Base-by-base conservation (phyloP, 2,329 filamentous ascomycete genomes). In the Aspergillus fischeri region DNA sequence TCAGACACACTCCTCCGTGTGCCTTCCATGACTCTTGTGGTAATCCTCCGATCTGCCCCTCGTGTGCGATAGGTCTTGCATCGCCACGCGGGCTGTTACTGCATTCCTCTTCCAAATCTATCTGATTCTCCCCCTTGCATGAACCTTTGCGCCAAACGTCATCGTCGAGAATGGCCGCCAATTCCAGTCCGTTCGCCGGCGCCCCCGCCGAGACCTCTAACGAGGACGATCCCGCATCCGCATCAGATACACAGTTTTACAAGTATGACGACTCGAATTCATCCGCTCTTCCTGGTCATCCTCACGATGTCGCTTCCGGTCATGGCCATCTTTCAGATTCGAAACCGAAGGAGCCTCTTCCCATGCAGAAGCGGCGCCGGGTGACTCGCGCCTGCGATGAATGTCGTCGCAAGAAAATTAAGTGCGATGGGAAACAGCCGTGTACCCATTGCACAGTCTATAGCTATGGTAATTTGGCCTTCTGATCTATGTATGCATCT, bases 371-470 rank as follows among this genome's bases (percentile, higher is more conserved):
- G 72, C 82, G 90, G 60, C 82, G 89, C 55, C 82, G 90, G 69
- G 90, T 93, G 48, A 92, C 89, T 21, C 82, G 90, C 66, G 90
- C 90, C 44, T 93, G 90, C 74, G 90, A 92, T 66, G 88, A 92
- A 73, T 93, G 90, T 70, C 83, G 90, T 56, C 83, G 89, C 64
- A 93, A 93, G 73, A 93, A 93, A 75, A 93, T 93, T 69, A 93
- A 92, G 72, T 93, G 89, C 66, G 89, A 92, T 72, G 90, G 89
- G 65, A 91, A 92, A 73, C 89, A 92, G 71, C 90, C 90, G 9
- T 94, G 90, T 75, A 97, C 92, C 0, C 94, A 97, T 75, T 99
- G 94, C 74, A 96, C 92, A 10, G 92, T 97, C 51, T 99, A 99
- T 75, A 97, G 92, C 73, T 99, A 99, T 80, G 93, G 94, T 97